These are phyloP conservation scores for Margaritispora aquatica DNA, from an alignment of 495 filamentous ascomycete genomes.

Conservation along the genomic window DNA sequence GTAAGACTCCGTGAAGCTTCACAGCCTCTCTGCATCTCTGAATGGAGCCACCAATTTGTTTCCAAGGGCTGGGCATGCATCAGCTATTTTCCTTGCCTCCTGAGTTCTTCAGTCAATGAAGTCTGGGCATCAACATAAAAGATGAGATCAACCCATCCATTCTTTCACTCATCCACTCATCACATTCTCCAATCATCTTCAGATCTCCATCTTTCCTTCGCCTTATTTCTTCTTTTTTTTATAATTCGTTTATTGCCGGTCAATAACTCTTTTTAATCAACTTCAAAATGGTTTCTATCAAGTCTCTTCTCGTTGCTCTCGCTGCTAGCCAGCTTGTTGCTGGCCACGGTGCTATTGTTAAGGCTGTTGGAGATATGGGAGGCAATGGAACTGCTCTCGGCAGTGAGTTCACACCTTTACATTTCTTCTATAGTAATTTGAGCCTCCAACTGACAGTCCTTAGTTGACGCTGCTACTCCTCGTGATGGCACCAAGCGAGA, in stretches of 20 bases:
- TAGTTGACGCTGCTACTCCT: conserved; percentile 10
- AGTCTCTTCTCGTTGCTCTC: conserved; percentile 2
- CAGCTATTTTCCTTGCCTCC: background rate
- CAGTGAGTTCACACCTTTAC: background rate
- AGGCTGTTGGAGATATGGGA: conserved; percentile 13
- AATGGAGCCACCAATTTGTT: background rate
- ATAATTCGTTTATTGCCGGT: conserved; percentile 3
- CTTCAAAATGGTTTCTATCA: conserved; percentile 11
- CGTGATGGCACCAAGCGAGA: conserved; percentile 12
- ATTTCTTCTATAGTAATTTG: background rate
- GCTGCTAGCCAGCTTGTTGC: conserved; percentile 12
- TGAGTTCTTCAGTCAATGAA: background rate
- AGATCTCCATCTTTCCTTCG: background rate
- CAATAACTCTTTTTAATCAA: conserved; percentile 2
- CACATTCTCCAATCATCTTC: conserved; percentile 1
- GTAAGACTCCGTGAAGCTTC: conserved; percentile 1
- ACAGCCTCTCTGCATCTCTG: conserved; percentile 3
- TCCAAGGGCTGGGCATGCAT: background rate
- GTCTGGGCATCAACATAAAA: background rate
- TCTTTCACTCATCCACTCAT: background rate
- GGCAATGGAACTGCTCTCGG: conserved; percentile 7
- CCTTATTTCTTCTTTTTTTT: background rate
- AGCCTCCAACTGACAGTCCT: background rate
- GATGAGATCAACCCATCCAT: background rate
- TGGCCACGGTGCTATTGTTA: conserved; percentile 17